Percentiles rank a stretch among this genome's conserved stretches.
Evolutionary conservation across 106 monocot species (phyloP).

Genomic region (Narthecium ossifragum): DNA sequence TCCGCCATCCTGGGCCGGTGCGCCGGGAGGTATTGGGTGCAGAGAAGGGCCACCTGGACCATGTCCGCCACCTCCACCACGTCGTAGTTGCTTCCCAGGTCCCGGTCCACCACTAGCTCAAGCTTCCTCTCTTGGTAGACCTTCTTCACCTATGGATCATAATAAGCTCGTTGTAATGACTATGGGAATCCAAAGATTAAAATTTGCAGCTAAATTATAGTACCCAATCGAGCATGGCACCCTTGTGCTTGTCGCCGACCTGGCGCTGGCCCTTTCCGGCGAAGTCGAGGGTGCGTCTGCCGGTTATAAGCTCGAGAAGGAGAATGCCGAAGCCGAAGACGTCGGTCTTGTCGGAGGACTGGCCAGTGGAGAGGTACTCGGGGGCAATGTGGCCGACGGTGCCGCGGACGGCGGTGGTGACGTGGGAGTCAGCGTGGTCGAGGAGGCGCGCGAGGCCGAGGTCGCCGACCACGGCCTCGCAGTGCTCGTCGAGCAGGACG

Average conservation of each 20-base stretch:
- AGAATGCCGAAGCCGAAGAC: conserved; percentile 72
- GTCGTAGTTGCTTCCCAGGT: conserved; percentile 27
- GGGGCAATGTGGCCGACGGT: conserved; percentile 83
- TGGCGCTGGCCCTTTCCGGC: conserved; percentile 13
- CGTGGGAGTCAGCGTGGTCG: conserved; percentile 74
- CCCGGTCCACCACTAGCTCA: conserved; percentile 24
- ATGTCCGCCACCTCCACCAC: conserved; percentile 27
- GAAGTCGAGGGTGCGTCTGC: conserved; percentile 43
- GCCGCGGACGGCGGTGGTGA: conserved; percentile 79
- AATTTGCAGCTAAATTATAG: neutral
- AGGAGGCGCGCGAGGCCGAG: conserved; percentile 94
- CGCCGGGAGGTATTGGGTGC: conserved; percentile 28
- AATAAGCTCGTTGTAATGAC: neutral
- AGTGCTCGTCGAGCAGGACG: conserved; percentile 76
- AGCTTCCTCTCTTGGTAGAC: conserved; percentile 29
- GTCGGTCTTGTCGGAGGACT: conserved; percentile 76
- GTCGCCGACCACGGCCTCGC: conserved; percentile 84
- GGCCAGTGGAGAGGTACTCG: conserved; percentile 70
- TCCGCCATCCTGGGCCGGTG: conserved; percentile 43
- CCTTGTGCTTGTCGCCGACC: conserved; percentile 8
- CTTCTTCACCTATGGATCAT: conserved; percentile 23
- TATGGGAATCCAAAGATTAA: neutral
- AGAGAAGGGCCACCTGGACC: conserved; percentile 38
- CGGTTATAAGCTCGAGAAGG: conserved; percentile 58
- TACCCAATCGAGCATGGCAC: conserved; percentile 62